A percentile compares a stretch with the other conserved stretches of the same genome.
Evolutionary conservation across 352 stramenopile species (phyloP).

Genomic region (Globisporangium megalacanthum): DNA sequence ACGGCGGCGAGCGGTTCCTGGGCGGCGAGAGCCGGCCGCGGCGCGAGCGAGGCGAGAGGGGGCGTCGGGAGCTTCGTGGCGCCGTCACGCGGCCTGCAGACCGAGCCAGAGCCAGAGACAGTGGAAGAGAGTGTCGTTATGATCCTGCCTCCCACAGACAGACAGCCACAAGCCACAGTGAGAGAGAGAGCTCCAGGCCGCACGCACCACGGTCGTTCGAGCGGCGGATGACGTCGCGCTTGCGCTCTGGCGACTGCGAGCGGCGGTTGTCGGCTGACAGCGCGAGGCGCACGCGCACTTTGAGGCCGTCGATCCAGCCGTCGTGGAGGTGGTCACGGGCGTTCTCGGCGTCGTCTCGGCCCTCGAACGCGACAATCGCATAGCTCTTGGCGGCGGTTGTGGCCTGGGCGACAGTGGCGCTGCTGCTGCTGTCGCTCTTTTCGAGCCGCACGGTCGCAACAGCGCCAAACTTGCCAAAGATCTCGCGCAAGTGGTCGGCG

Average conservation of each 20-base stretch:
- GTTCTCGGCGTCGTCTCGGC: conserved; percentile 38
- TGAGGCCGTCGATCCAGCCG: conserved; percentile 79
- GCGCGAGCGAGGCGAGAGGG: conserved; percentile 9
- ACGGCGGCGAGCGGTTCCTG: conserved; percentile 4
- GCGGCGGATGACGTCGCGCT: neutral
- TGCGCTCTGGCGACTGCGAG: neutral
- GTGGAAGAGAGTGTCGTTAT: too few species aligned
- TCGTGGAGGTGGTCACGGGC: conserved; percentile 79
- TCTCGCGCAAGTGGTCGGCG: conserved; percentile 73
- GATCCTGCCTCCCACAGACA: neutral
- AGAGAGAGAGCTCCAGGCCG: neutral
- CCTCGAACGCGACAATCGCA: conserved; percentile 56
- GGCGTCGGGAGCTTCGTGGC: conserved; percentile 5
- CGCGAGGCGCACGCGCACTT: conserved; percentile 49
- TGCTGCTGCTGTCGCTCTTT: conserved; percentile 3
- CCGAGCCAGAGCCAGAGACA: too few species aligned
- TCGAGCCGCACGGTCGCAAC: conserved; percentile 49
- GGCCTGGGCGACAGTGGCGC: conserved; percentile 11
- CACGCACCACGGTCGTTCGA: neutral
- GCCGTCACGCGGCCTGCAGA: conserved; percentile 3
- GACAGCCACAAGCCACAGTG: neutral
- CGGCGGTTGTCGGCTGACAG: conserved; percentile 1
- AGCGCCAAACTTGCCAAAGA: conserved; percentile 83
- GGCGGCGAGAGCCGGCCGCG: conserved; percentile 5
- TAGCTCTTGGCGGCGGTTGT: conserved; percentile 14